Conservation (phyloP, 768 basidiomycete species). For the Xerocomellus amylosporus region DNA sequence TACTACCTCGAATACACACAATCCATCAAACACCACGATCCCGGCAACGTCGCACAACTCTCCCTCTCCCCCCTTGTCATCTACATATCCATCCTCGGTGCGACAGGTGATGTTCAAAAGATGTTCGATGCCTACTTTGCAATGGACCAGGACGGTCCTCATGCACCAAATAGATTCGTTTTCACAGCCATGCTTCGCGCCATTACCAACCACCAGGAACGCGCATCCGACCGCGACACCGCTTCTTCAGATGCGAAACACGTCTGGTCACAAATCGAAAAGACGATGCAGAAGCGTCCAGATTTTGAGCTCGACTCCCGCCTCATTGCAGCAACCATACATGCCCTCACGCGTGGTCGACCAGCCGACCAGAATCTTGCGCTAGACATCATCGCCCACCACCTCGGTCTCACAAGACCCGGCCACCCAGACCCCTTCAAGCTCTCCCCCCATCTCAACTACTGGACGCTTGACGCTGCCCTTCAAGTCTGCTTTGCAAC, state of each 20-base stretch:
- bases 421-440: slow-evolving; percentile 38
- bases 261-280: slow-evolving; percentile 66
- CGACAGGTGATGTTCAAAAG: slow-evolving; percentile 55
- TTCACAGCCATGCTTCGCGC: slow-evolving; percentile 68
- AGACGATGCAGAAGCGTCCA: slow-evolving; percentile 44
- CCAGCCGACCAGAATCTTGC: slow-evolving; percentile 62
- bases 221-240: slow-evolving; percentile 36
- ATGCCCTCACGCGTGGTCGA: slow-evolving; percentile 54
- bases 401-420: slow-evolving; percentile 56
- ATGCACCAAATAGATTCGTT: slow-evolving; percentile 57
- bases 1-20: slow-evolving; percentile 51
- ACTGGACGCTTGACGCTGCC: slow-evolving; percentile 50
- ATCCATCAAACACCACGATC: slow-evolving; percentile 47
- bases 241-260: slow-evolving; percentile 63
- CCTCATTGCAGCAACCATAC: slow-evolving; percentile 50
- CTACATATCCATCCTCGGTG: slow-evolving; percentile 69
- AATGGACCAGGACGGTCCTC: slow-evolving; percentile 59
- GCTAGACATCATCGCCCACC: slow-evolving; percentile 58
- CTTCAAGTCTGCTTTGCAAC: slow-evolving; percentile 55
- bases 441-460: slow-evolving; percentile 42
- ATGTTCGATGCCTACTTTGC: slow-evolving; percentile 76
- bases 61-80: slow-evolving; percentile 45
- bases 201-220: slow-evolving; percentile 27
- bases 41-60: slow-evolving; percentile 46
- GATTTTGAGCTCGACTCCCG: slow-evolving; percentile 53